Percentiles rank a stretch among this genome's conserved stretches.
These are phyloP conservation scores for Metarhizium album DNA, from an alignment of 2,329 filamentous ascomycete species.

Conservation along the genomic window DNA sequence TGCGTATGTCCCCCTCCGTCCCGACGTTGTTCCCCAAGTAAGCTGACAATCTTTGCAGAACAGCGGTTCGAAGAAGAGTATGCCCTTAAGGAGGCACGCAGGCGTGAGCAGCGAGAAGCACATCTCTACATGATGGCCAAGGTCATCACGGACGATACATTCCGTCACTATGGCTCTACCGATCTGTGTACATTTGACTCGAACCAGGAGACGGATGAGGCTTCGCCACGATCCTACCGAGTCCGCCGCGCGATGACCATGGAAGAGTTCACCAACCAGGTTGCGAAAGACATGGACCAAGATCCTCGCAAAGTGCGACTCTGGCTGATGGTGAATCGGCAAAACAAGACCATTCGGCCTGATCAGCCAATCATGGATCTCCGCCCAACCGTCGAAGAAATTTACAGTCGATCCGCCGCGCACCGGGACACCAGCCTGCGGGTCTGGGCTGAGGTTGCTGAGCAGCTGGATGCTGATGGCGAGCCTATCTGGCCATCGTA, in stretches of 20 bases:
- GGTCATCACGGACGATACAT: conserved; percentile 73
- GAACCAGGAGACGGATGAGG: conserved; percentile 52
- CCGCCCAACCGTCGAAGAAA: conserved; percentile 67
- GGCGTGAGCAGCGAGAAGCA: conserved; percentile 85
- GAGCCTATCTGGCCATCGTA: conserved; percentile 61
- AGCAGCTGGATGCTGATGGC: conserved; percentile 56
- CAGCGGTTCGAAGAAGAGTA: conserved; percentile 73
- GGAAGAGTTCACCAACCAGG: conserved; percentile 57
- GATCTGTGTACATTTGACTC: conserved; percentile 66
- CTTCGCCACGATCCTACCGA: conserved; percentile 62
- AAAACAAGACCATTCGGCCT: conserved; percentile 91
- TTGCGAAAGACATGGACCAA: conserved; percentile 60
- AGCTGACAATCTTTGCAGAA: conserved; percentile 34
- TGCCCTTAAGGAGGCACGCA: conserved; percentile 60
- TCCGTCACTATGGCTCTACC: conserved; percentile 69
- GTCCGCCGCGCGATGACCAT: conserved; percentile 67
- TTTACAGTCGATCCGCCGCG: conserved; percentile 39
- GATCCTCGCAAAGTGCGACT: conserved; percentile 64
- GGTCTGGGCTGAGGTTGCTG: conserved; percentile 75
- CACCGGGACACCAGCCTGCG: conserved; percentile 63
- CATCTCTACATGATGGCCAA: conserved; percentile 84
- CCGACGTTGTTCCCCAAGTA: background rate
- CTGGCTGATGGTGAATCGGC: conserved; percentile 97
- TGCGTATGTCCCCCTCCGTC: conserved; percentile 43
- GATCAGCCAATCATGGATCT: conserved; percentile 76